Conservation (phyloP, 805 yeast genomes). For the Kluyveromyces nonfermentans region DNA sequence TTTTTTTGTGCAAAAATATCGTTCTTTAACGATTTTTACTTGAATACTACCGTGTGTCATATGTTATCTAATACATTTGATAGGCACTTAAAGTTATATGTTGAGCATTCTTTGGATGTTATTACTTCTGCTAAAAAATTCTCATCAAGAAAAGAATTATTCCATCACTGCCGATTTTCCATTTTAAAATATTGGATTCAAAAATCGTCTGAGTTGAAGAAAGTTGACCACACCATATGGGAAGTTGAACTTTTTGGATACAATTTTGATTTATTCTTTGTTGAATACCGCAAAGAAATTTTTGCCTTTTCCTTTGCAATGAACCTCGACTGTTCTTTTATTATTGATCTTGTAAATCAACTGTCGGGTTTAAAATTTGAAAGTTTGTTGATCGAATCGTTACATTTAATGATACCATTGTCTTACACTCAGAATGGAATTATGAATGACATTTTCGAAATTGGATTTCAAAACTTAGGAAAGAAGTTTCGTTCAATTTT, state of each 20-base stretch:
- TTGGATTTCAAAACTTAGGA: slow-evolving; percentile 8
- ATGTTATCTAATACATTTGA: slow-evolving; percentile 7
- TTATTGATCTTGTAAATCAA: slow-evolving; percentile 7
- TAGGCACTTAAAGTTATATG: slow-evolving; percentile 16
- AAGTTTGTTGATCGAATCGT: slow-evolving; percentile 9
- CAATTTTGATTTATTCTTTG: slow-evolving; percentile 8
- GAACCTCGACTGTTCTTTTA: slow-evolving; percentile 3
- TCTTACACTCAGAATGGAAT: slow-evolving; percentile 11
- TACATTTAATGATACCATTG: slow-evolving; percentile 13
- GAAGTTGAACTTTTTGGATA: slow-evolving; percentile 17
- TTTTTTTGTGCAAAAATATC: slow-evolving; percentile 15
- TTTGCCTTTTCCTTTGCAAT: slow-evolving; percentile 14
- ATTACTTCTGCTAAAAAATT: slow-evolving; percentile 6
- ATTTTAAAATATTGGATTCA: slow-evolving; percentile 15
- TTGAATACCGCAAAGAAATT: slow-evolving; percentile 12
- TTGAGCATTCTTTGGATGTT: slow-evolving; percentile 6
- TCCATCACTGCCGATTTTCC: slow-evolving; percentile 18
- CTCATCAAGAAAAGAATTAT: slow-evolving; percentile 8
- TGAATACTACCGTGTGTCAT: slow-evolving; percentile 11
- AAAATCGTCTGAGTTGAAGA: neutral
- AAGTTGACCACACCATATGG: slow-evolving; percentile 8
- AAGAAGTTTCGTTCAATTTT: slow-evolving; percentile 1
- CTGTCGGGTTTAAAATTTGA: slow-evolving; percentile 6
- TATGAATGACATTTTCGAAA: slow-evolving; percentile 7
- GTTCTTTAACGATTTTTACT: slow-evolving; percentile 14